Conservation (phyloP, 1,284 basidiomycete species). For the Boletus sp. region DNA sequence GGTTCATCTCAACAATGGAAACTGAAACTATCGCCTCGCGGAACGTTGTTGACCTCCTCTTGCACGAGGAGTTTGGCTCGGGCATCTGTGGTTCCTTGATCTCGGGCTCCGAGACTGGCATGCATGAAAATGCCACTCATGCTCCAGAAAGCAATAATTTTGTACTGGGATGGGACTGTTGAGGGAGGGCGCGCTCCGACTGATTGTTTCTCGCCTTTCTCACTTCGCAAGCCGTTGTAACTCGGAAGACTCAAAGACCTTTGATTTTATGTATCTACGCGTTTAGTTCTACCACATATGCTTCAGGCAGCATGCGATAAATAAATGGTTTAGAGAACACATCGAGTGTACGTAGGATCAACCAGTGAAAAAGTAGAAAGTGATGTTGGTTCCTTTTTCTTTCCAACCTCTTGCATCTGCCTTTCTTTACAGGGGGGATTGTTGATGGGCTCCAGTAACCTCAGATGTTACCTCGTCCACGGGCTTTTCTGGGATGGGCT, state of each 20-base stretch:
- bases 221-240: background rate
- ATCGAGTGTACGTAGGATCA: background rate
- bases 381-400: background rate
- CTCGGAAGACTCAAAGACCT: background rate
- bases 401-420: background rate
- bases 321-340: background rate
- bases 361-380: background rate
- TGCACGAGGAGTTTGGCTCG: constrained; percentile 62
- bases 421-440: background rate
- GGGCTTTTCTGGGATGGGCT: constrained; percentile 21
- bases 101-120: constrained; percentile 14
- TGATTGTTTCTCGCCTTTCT: no score
- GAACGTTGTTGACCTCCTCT: constrained; percentile 76
- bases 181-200: background rate
- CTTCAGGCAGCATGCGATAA: background rate
- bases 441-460: background rate
- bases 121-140: constrained; percentile 13
- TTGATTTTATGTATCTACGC: constrained; percentile 3
- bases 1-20: constrained; percentile 86
- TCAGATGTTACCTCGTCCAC: background rate
- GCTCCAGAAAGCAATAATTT: constrained; percentile 38
- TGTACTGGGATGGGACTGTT: constrained; percentile 69
- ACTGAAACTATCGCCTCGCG: constrained; percentile 83
- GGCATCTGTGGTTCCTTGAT: constrained; percentile 52
- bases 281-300: background rate